A percentile compares a stretch with the other conserved stretches of the same genome.
Conservation (phyloP, 2,329 filamentous ascomycete species). For the Magnaporthiopsis poae region DNA sequence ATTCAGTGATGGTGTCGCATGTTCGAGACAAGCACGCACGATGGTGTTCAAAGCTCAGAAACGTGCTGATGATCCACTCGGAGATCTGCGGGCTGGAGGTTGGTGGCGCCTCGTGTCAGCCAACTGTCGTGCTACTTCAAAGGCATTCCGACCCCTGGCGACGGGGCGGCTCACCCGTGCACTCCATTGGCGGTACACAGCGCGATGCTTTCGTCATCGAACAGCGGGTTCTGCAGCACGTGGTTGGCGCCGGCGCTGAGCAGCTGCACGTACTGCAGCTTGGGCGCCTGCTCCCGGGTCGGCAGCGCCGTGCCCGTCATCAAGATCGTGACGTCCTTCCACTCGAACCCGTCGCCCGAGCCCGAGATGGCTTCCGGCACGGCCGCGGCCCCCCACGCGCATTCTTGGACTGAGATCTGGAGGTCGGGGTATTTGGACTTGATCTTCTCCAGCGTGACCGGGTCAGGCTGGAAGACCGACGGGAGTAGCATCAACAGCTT, state of each 20-base stretch:
- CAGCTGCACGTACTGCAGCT: conserved; percentile 44
- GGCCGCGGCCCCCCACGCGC: conserved; percentile 21
- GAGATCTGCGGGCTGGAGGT: conserved; percentile 21
- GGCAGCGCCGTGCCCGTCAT: conserved; percentile 27
- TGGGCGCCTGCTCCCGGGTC: conserved; percentile 30
- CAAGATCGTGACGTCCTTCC: conserved; percentile 38
- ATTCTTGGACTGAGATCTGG: conserved; percentile 24
- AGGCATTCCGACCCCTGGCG: no score
- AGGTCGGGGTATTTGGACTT: conserved; percentile 33
- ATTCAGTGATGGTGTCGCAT: not conserved
- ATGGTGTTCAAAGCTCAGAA: conserved; percentile 19
- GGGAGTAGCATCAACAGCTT: conserved; percentile 33
- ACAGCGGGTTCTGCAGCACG: conserved; percentile 35
- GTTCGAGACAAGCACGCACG: not conserved
- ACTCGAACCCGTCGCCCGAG: conserved; percentile 15
- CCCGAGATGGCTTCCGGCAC: conserved; percentile 11
- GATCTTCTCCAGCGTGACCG: conserved; percentile 27
- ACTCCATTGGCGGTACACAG: conserved; percentile 50
- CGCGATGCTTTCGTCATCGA: conserved; percentile 36
- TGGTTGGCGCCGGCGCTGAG: conserved; percentile 45
- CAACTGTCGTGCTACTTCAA: not conserved
- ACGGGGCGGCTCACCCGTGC: conserved; percentile 36
- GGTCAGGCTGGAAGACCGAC: conserved; percentile 22
- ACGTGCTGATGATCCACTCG: conserved; percentile 22
- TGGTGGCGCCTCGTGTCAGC: not conserved